These are phyloP conservation scores for Colletotrichum sp. DNA, from an alignment of 2,329 filamentous ascomycete species.

Conservation along the genomic window DNA sequence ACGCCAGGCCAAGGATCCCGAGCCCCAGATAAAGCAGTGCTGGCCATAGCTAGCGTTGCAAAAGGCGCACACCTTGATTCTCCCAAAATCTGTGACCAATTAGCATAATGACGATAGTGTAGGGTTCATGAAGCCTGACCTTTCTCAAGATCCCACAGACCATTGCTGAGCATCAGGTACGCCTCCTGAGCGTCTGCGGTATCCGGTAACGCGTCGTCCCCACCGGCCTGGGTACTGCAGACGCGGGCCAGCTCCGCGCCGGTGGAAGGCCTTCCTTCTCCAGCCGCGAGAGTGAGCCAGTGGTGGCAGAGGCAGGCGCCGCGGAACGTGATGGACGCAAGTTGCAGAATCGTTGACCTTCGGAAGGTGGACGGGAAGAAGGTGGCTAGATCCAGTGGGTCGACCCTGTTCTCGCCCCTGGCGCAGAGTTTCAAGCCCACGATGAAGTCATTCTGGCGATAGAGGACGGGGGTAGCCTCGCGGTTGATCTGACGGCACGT, in stretches of 20 bases:
- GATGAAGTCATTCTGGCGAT: conserved; percentile 30
- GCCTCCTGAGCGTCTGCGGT: neutral
- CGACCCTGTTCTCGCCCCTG: conserved; percentile 15
- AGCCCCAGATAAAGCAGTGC: neutral
- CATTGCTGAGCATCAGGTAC: neutral
- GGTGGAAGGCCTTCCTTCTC: neutral
- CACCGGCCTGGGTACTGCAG: neutral
- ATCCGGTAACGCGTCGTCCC: neutral
- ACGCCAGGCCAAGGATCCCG: neutral
- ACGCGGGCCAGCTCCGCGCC: neutral
- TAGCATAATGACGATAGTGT: neutral
- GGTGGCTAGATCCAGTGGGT: neutral
- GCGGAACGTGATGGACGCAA: conserved; percentile 21
- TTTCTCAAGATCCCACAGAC: neutral
- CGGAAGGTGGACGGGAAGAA: conserved; percentile 26
- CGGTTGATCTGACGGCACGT: conserved; percentile 32
- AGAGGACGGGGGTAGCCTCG: conserved; percentile 33
- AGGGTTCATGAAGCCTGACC: neutral
- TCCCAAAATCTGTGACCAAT: neutral
- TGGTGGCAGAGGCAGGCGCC: conserved; percentile 21
- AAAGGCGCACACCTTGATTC: conserved; percentile 3
- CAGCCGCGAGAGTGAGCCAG: neutral
- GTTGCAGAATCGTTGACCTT: conserved; percentile 20
- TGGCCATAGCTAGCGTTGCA: neutral
- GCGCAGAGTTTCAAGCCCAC: conserved; percentile 16